Conservation (phyloP, 2,329 filamentous ascomycete species). For the Botrytis byssoidea region DNA sequence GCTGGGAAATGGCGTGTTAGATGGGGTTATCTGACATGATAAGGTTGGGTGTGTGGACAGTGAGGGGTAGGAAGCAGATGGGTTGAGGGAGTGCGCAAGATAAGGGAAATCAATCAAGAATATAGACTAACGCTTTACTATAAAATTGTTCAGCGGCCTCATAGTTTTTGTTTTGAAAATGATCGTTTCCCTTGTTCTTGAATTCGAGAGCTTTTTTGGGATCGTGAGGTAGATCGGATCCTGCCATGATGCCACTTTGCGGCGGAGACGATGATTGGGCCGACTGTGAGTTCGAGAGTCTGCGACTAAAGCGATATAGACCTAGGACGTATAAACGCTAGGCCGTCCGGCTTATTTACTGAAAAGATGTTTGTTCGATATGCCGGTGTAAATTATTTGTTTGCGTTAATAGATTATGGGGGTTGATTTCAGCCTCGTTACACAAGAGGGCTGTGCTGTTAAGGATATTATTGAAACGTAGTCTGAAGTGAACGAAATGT, state of each 20-base stretch:
- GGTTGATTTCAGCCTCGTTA: conserved; percentile 3
- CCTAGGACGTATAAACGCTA: neutral
- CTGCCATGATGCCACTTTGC: conserved; percentile 29
- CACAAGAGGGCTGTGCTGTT: neutral
- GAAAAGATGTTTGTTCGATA: neutral
- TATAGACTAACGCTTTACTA: conserved; percentile 61
- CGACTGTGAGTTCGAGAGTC: neutral
- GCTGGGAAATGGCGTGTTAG: conserved; percentile 43
- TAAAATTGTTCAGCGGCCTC: conserved; percentile 66
- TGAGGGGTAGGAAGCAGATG: neutral
- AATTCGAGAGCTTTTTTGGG: conserved; percentile 32
- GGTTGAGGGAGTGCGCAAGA: neutral
- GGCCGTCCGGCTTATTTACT: neutral
- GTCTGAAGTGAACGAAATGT: neutral
- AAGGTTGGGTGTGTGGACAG: neutral
- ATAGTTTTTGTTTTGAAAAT: conserved; percentile 65
- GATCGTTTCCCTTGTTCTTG: conserved; percentile 43
- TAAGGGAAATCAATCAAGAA: conserved; percentile 15
- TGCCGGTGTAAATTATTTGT: neutral
- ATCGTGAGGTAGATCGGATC: conserved; percentile 25
- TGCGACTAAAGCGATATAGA: neutral
- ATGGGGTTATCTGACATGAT: conserved; percentile 1
- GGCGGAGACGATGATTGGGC: neutral
- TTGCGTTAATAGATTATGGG: neutral
- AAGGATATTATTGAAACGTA: neutral